These are phyloP conservation scores for Linnemannia elongata DNA, from an alignment of 192 early-diverging fungal genomes.

Conservation along the genomic window DNA sequence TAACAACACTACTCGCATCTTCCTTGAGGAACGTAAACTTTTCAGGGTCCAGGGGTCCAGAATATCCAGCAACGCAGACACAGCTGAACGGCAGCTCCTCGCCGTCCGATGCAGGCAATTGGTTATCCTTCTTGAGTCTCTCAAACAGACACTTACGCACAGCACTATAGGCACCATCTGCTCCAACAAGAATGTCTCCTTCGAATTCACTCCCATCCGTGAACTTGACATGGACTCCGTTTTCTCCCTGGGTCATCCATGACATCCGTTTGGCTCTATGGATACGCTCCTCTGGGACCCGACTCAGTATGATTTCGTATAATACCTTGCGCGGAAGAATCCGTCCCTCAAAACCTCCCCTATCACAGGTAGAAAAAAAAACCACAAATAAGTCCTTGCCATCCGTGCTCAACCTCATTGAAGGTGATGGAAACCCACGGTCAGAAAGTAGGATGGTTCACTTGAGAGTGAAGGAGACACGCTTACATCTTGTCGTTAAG, in stretches of 20 bases:
- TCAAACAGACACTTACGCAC: constrained; percentile 26
- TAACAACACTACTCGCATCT: not conserved
- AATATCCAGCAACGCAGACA: constrained; percentile 20
- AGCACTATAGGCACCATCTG: constrained; percentile 23
- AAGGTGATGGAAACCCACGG: no score
- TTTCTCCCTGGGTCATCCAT: constrained; percentile 11
- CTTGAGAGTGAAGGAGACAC: not conserved
- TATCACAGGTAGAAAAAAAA: not conserved
- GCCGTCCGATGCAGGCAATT: constrained; percentile 13
- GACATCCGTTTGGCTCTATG: constrained; percentile 29
- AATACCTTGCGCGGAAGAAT: not conserved
- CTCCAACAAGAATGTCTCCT: constrained; percentile 33
- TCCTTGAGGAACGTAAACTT: constrained; percentile 7
- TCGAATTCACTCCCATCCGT: not conserved
- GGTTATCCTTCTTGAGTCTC: not conserved
- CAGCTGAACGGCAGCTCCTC: not conserved
- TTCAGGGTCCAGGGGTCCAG: not conserved
- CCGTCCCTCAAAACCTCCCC: not conserved
- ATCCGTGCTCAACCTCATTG: no score
- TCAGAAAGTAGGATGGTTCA: no score
- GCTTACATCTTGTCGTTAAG: not conserved
- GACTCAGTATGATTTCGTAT: not conserved
- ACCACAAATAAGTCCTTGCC: not conserved
- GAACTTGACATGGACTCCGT: constrained; percentile 20
- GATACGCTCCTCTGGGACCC: constrained; percentile 25